Evolutionary conservation across 1,284 basidiomycete genomes (phyloP), one percentile per base, ranked within the genome.

Genomic region (Ustilago crameri): DNA sequence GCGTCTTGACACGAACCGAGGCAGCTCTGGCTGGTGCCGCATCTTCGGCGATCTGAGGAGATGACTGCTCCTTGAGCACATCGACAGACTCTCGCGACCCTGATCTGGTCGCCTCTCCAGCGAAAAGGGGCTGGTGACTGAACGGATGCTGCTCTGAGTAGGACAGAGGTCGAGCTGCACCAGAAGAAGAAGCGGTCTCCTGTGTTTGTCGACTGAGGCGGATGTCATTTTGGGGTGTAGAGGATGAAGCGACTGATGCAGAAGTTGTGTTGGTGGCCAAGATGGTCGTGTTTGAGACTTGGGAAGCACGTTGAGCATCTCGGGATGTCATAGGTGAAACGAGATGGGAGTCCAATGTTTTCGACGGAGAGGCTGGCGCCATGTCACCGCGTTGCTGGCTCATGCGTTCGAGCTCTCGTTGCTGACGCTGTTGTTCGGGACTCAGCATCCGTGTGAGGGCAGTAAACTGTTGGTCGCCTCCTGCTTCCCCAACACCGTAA

Each of bases 401-500:
- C 51, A 65, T 65, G 10, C 55, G 42, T 10, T 32, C 55, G 5
- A 59, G 50, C 43, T 65, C 63, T 34, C 59, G 35, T 38, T 59
- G 55, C 32, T 65, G 56, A 3, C 34, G 51, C 5, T 35, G 46
- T 32, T 65, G 63, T 5, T 51, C 42, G 4, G 56, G 43, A 7
- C 40, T 45, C 27, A 54, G 63, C 17, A 51, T 65, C 4, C 56
- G 42, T 2, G 44, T 51, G 3, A 59, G 26, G 4, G 48, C 35
- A 5, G 42, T 23, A 32, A 65, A 55, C 18, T 59, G 54, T 8
- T 65, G 34, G 9, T 49, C 37, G 14, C 63, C 51, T 23, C 63
- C 56, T 27, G 56, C 56, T 20, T 65, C 63, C 42, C 63, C 63
- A 2, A 65, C 56, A 38, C 63, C 63, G 17, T 65, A 65, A 2